These are phyloP conservation scores for Raphanus raphanistrum DNA, from an alignment of 345 rosid genomes.

Conservation along the genomic window DNA sequence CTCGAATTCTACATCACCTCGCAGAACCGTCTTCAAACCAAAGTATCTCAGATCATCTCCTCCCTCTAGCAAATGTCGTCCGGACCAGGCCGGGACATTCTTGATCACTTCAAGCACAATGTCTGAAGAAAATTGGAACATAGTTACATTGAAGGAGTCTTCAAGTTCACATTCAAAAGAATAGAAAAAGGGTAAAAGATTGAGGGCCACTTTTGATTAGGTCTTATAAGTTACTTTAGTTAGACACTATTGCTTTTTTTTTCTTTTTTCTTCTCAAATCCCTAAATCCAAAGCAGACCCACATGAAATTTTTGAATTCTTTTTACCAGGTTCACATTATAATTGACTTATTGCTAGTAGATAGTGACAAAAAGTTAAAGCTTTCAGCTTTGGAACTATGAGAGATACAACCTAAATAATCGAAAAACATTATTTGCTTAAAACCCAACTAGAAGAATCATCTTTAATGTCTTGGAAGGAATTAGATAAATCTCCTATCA, in stretches of 20 bases:
- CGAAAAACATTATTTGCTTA: constrained; percentile 20
- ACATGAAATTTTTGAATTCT: constrained; percentile 43
- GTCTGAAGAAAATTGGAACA: constrained; percentile 49
- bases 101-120: constrained; percentile 80
- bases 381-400: constrained; percentile 10
- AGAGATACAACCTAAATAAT: constrained; percentile 13
- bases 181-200: constrained; percentile 28
- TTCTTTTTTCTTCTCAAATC: constrained; percentile 71
- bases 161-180: constrained; percentile 41
- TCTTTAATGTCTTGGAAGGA: constrained; percentile 5
- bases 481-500: background rate
- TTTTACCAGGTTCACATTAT: constrained; percentile 32
- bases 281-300: constrained; percentile 68
- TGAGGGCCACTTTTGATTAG: constrained; percentile 23
- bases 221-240: constrained; percentile 46
- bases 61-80: constrained; percentile 88
- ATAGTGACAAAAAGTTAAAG: constrained; percentile 38
- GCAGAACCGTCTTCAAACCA: constrained; percentile 63
- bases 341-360: constrained; percentile 25
- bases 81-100: constrained; percentile 89
- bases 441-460: constrained; percentile 16
- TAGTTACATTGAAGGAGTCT: constrained; percentile 16
- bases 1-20: constrained; percentile 83
- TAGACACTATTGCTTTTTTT: constrained; percentile 31
- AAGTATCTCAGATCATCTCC: constrained; percentile 83